These are phyloP conservation scores for Albugo candida DNA, from an alignment of 352 stramenopile genomes.

Conservation along the genomic window DNA sequence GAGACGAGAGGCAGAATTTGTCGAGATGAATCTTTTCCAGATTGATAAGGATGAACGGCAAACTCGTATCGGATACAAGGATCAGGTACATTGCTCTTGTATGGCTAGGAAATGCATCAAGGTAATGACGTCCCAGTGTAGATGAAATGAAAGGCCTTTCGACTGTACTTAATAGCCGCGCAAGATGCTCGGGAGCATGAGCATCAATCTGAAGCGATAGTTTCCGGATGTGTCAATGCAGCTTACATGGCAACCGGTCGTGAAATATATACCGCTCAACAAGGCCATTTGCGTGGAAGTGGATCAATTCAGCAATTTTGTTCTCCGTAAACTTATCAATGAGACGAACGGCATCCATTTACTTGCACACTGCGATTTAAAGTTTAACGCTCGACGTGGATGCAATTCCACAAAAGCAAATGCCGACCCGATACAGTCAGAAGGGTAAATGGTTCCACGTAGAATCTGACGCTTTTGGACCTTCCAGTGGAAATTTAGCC, in stretches of 20 bases:
- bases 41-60: slow-evolving; percentile 92
- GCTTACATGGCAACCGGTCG: slow-evolving; percentile 73
- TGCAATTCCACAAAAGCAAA: slow-evolving; percentile 71
- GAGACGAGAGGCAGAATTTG: slow-evolving; percentile 73
- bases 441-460: slow-evolving; percentile 9
- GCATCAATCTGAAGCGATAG: slow-evolving; percentile 87
- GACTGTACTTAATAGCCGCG: slow-evolving; percentile 79
- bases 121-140: slow-evolving; percentile 19
- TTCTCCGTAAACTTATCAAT: slow-evolving; percentile 61
- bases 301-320: slow-evolving; percentile 27
- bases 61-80: slow-evolving; percentile 94
- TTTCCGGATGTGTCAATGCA: slow-evolving; percentile 73
- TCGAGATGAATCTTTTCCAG: slow-evolving; percentile 92
- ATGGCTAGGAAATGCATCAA: slow-evolving; percentile 1
- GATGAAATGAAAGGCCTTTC: slow-evolving; percentile 86
- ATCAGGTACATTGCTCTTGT: slow-evolving; percentile 71
- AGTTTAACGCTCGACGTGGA: slow-evolving; percentile 69
- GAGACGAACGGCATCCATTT: slow-evolving; percentile 74
- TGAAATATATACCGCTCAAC: slow-evolving; percentile 73
- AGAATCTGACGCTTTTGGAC: slow-evolving; percentile 39
- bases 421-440: slow-evolving; percentile 13
- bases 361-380: slow-evolving; percentile 61
- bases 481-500: slow-evolving; percentile 36
- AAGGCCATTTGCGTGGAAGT: slow-evolving; percentile 44
- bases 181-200: slow-evolving; percentile 90